Conservation (phyloP, 2,329 filamentous ascomycete species). For the Cercospora beticola region DNA sequence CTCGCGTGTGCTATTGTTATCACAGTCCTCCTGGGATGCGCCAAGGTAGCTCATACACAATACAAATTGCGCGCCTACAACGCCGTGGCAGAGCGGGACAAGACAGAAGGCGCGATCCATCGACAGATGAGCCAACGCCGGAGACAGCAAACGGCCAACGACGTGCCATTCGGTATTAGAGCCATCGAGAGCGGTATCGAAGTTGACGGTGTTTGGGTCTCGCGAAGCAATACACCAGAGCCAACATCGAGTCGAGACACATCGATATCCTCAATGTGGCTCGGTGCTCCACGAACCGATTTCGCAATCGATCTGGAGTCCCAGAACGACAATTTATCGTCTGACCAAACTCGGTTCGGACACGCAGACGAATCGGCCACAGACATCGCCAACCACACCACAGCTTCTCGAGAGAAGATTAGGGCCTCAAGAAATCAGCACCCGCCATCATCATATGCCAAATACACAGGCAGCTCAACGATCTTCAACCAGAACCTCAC, state of each 20-base stretch:
- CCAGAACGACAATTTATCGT: slow-evolving; percentile 5
- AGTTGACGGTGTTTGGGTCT: slow-evolving; percentile 73
- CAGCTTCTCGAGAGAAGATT: slow-evolving; percentile 5
- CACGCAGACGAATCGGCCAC: not conserved
- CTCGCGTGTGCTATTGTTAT: slow-evolving; percentile 67
- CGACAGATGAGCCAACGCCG: slow-evolving; percentile 34
- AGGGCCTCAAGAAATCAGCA: slow-evolving; percentile 29
- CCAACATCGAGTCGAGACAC: slow-evolving; percentile 28
- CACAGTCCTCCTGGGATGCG: slow-evolving; percentile 66
- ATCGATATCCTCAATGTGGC: slow-evolving; percentile 25
- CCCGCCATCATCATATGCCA: slow-evolving; percentile 40
- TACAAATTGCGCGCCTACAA: slow-evolving; percentile 46
- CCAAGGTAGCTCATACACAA: slow-evolving; percentile 58
- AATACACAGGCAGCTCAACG: slow-evolving; percentile 41
- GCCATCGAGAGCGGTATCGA: slow-evolving; percentile 81
- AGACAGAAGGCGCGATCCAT: slow-evolving; percentile 36
- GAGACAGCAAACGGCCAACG: slow-evolving; percentile 43
- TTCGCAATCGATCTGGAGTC: slow-evolving; percentile 25
- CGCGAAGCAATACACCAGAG: slow-evolving; percentile 45
- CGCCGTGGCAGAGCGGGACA: slow-evolving; percentile 34
- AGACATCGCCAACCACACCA: not conserved
- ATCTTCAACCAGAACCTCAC: slow-evolving; percentile 37
- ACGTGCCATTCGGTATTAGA: slow-evolving; percentile 79
- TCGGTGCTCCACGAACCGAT: slow-evolving; percentile 18
- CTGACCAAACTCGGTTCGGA: not conserved